Evolutionary conservation across 768 basidiomycete species (phyloP).

Genomic region (Tephrocybe rancida): DNA sequence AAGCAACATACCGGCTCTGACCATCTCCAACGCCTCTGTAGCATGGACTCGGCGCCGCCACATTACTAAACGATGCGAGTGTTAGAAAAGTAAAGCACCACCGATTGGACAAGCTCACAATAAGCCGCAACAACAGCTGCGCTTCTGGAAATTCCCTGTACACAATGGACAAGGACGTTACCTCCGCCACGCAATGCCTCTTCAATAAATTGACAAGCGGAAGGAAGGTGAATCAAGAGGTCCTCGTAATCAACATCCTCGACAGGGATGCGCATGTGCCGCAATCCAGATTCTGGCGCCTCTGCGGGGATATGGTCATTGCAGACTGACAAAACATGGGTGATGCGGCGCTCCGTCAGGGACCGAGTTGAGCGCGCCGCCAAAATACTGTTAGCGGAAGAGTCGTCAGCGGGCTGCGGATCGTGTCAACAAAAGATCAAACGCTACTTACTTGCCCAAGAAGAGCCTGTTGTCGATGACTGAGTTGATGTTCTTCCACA

Average conservation of each 20-base stretch:
- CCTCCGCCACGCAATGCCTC: slow-evolving; percentile 60
- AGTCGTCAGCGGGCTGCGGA: slow-evolving; percentile 16
- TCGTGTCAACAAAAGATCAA: slow-evolving; percentile 14
- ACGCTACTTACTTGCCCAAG: slow-evolving; percentile 69
- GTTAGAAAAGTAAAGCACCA: slow-evolving; percentile 2
- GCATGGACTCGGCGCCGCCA: slow-evolving; percentile 55
- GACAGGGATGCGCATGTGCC: slow-evolving; percentile 70
- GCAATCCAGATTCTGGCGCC: slow-evolving; percentile 65
- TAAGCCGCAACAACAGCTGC: slow-evolving; percentile 78
- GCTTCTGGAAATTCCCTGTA: slow-evolving; percentile 66
- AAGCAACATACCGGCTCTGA: slow-evolving; percentile 54
- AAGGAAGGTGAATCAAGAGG: slow-evolving; percentile 66
- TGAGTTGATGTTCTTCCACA: slow-evolving; percentile 72
- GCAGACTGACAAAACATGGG: slow-evolving; percentile 81
- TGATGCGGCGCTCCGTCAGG: slow-evolving; percentile 73
- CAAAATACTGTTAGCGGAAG: slow-evolving; percentile 49
- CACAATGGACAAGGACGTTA: slow-evolving; percentile 66
- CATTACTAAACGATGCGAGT: slow-evolving; percentile 61
- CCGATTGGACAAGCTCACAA: slow-evolving; percentile 43
- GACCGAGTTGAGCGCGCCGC: slow-evolving; percentile 74
- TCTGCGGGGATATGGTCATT: slow-evolving; percentile 72
- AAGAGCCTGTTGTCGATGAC: slow-evolving; percentile 67
- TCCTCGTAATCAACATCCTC: slow-evolving; percentile 74
- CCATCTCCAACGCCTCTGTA: slow-evolving; percentile 59
- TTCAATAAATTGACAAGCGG: slow-evolving; percentile 68